Evolutionary conservation across 2,329 filamentous ascomycete genomes (phyloP).

Genomic region (Phaeosphaeriaceae sp.): DNA sequence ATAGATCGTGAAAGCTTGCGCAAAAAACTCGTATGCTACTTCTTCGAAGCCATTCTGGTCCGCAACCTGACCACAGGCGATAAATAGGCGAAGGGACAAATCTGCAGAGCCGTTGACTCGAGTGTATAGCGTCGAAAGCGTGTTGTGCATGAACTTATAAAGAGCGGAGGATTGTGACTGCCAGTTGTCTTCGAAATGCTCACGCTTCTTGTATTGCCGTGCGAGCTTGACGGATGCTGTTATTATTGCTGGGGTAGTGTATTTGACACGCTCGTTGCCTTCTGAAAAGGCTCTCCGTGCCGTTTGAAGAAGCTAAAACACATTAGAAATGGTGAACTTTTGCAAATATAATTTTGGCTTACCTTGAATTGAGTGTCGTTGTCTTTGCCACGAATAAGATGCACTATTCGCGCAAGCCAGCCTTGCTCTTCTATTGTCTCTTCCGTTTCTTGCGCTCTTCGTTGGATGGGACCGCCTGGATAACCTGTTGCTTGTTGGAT

Average conservation of each 20-base stretch:
- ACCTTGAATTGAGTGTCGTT: constrained; percentile 93
- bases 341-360: constrained; percentile 7
- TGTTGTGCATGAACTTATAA: constrained; percentile 94
- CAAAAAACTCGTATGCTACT: constrained; percentile 97
- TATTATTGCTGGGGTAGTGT: constrained; percentile 90
- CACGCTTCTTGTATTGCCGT: constrained; percentile 83
- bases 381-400: constrained; percentile 80
- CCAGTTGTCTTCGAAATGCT: constrained; percentile 83
- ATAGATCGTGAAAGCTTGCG: constrained; percentile 97
- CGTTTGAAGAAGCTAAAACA: constrained; percentile 75
- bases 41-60: constrained; percentile 93
- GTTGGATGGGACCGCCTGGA: constrained; percentile 74
- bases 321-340: constrained; percentile 9
- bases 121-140: constrained; percentile 84
- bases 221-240: constrained; percentile 90
- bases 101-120: constrained; percentile 88
- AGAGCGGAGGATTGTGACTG: constrained; percentile 76
- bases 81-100: constrained; percentile 85
- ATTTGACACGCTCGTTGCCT: constrained; percentile 93
- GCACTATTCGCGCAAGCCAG: constrained; percentile 90
- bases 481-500: constrained; percentile 82
- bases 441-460: constrained; percentile 84
- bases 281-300: constrained; percentile 85
- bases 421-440: constrained; percentile 98
- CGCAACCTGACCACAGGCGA: constrained; percentile 89